Percentiles rank a stretch among this genome's conserved stretches.
Conservation (phyloP, 805 yeast genomes). For the Monosporozyma aerobia region DNA sequence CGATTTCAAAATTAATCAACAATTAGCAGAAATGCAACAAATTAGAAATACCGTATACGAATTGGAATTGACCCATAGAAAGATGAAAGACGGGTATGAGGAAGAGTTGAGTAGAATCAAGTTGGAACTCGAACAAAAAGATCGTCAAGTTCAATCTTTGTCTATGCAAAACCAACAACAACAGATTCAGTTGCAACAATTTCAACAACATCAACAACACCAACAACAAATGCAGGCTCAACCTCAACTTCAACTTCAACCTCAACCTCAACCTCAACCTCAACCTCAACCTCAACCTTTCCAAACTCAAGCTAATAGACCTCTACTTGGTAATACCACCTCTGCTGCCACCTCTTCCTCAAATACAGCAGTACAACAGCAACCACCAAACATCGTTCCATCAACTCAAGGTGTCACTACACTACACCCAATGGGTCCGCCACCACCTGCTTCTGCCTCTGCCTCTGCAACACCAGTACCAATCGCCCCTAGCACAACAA, state of each 20-base stretch:
- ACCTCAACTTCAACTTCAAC: conserved; percentile 11
- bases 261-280: conserved; percentile 7
- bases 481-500: neutral
- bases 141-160: conserved; percentile 39
- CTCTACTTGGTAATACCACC: neutral
- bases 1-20: conserved; percentile 83
- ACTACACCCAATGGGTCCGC: neutral
- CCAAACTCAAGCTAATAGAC: conserved; percentile 1
- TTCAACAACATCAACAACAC: conserved; percentile 13
- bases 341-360: neutral
- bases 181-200: conserved; percentile 16
- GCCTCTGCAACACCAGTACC: too few species aligned
- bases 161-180: conserved; percentile 24
- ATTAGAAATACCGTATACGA: conserved; percentile 90
- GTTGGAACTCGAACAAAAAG: conserved; percentile 75
- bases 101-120: conserved; percentile 81
- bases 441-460: neutral
- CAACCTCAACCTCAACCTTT: conserved; percentile 3
- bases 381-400: neutral
- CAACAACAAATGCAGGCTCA: conserved; percentile 12
- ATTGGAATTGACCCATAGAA: conserved; percentile 85
- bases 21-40: conserved; percentile 85
- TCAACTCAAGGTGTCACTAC: neutral
- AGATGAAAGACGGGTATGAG: conserved; percentile 91
- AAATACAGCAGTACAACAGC: neutral